Conservation (phyloP, 257 asterid species). For the Petunia axillaris region DNA sequence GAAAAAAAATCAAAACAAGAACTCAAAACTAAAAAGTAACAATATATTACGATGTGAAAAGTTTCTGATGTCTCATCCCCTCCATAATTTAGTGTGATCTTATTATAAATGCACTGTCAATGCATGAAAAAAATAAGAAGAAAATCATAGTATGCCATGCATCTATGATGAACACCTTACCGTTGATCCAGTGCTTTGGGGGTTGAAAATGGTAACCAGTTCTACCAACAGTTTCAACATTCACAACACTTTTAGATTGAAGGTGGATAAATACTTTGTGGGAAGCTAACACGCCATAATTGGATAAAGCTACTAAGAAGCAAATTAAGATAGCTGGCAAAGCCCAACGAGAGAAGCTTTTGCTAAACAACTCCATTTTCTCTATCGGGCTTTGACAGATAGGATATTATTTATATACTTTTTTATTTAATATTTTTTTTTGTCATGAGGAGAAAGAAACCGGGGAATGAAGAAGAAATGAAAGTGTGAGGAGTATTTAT, state of each 20-base stretch:
- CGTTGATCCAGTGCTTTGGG: slow-evolving; percentile 46
- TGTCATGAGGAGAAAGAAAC: slow-evolving; percentile 18
- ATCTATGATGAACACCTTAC: slow-evolving; percentile 22
- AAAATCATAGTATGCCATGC: neutral
- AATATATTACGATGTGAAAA: too few species aligned
- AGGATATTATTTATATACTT: neutral
- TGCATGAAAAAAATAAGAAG: neutral
- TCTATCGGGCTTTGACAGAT: slow-evolving; percentile 4
- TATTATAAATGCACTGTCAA: too few species aligned
- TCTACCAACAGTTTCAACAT: slow-evolving; percentile 22
- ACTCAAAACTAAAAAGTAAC: too few species aligned
- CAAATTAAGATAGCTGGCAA: slow-evolving; percentile 19
- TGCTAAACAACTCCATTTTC: neutral
- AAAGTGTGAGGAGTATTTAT: neutral
- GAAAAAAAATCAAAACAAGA: too few species aligned
- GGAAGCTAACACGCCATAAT: slow-evolving; percentile 38
- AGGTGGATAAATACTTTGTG: slow-evolving; percentile 29
- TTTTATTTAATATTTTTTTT: neutral
- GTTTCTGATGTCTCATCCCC: too few species aligned
- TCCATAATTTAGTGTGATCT: too few species aligned
- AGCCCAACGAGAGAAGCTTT: neutral
- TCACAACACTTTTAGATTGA: slow-evolving; percentile 20
- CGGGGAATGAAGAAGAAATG: neutral
- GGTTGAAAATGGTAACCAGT: slow-evolving; percentile 49
- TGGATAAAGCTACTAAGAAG: neutral